A percentile compares a stretch with the other conserved stretches of the same genome.
Conservation (phyloP, 495 filamentous ascomycete species). For the Delitschia confertaspora region DNA sequence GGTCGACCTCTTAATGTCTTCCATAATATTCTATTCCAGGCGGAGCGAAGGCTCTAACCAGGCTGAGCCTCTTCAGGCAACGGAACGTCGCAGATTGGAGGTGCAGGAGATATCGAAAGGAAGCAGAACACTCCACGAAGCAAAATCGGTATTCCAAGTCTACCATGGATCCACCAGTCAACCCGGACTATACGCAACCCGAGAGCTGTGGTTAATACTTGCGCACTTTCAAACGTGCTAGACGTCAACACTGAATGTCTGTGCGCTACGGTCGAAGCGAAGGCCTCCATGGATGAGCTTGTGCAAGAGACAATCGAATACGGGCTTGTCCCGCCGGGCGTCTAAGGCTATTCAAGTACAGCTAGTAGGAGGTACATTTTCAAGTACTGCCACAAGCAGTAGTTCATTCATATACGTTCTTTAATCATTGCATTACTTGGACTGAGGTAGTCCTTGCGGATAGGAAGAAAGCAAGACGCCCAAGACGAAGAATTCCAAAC, state of each 20-base stretch:
- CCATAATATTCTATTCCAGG: too few species aligned
- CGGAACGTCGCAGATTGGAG: too few species aligned
- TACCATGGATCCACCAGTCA: constrained; percentile 20
- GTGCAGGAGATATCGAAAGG: constrained; percentile 8
- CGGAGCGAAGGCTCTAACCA: too few species aligned
- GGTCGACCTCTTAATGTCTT: too few species aligned
- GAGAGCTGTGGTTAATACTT: constrained; percentile 5
- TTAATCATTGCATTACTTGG: constrained; percentile 43
- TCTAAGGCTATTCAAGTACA: constrained; percentile 51
- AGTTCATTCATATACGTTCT: constrained; percentile 51
- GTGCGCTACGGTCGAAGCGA: constrained; percentile 46
- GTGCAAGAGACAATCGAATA: constrained; percentile 38
- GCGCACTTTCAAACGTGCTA: constrained; percentile 46
- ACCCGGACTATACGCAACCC: neutral
- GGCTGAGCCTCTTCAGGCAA: too few species aligned
- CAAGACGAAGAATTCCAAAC: constrained; percentile 35
- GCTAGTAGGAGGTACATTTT: constrained; percentile 50
- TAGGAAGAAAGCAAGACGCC: constrained; percentile 42
- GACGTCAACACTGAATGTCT: constrained; percentile 37
- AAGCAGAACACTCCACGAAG: constrained; percentile 3
- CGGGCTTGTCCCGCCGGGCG: constrained; percentile 42
- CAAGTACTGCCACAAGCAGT: constrained; percentile 48
- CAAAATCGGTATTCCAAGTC: constrained; percentile 5
- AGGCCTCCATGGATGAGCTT: constrained; percentile 45
- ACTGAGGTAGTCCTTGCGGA: constrained; percentile 49